Base-by-base conservation (phyloP, 176 grass and related monocot species). In the Pontederia crassipes region DNA sequence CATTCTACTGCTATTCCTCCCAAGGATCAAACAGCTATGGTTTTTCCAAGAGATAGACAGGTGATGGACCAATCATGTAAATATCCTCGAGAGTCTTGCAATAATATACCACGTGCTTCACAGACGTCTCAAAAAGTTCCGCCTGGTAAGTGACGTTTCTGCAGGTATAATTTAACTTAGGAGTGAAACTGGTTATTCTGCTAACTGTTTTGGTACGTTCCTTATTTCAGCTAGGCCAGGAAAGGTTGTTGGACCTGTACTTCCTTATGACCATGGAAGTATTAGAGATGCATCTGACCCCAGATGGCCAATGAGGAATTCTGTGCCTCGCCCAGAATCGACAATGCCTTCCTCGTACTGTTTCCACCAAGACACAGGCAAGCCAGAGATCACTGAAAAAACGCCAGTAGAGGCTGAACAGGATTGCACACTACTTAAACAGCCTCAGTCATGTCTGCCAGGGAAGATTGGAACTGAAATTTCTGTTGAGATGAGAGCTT, bases 1-100 rank as follows among this genome's bases (percentile, higher is more conserved):
- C 68, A 72, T 46, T 69, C 77, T 76, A 12, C 77, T 72, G 13
- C 68, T 64, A 71, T 80, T 49, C n/a, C 58, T 49, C 54, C 63
- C 28, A 73, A 69, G 73, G 73, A 73, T 46, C 49, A 77, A 68
- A 56, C 55, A 12, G 49, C 32, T 64, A 4, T 18, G 45, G 52
- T 10, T 2, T 77, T 59, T 17, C 80, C 69, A 61, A 74, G 64
- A 76, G 71, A 52, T 57, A 80, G 72, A 46, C 65, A 59, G 68
- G 11, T 47, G 12, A 20, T 53, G 49, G 68, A 80, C 72, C 52
- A 52, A 57, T 59, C 66, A n/a, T 67, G 32, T 12, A 46, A 45
- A 17, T 52, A 61, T 28, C 15, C 57, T 8, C 15, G 26, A 48
- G 48, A 55, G 28, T 11, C 12, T 28, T 50, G 60, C 55, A 61